Base-by-base conservation (phyloP, 2,329 filamentous ascomycete genomes). In the Sporothrix globosa region DNA sequence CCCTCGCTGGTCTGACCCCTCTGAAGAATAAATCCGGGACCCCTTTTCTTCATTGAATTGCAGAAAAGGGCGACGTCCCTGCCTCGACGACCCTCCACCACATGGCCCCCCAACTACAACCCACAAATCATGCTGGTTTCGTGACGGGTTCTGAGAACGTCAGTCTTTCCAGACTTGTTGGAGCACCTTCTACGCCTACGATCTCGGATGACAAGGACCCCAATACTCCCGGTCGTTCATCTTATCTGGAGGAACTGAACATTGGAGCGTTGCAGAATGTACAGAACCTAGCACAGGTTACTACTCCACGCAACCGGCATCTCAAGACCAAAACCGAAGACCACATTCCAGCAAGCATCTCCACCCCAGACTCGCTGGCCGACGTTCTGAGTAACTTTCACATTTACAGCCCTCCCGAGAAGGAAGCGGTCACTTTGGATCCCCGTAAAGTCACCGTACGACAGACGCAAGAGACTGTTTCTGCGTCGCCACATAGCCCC, bases 351-450 rank as follows among this genome's bases (percentile, higher is more conserved):
- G 21, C 19, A 34, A 11, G 41, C 17, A 24, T 24, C n/a, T n/a
- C 56, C 11, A 70, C 73, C 3, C 68, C 72, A 66, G 78, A 81
- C 17, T 76, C 76, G 17, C 73, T 82, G 46, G 75, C 78, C 56
- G 70, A 74, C n/a, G 74, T 78, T 30, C 74, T 81, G 13, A 74
- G 76, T 70, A 77, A 77, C 69, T 76, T 81, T 65, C 78, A 79
- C 70, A 73, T 78, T 44, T 44, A 74, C 70, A 75, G 68, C 69
- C 74, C 68, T 39, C 70, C 73, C 13, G 46, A 53, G 7, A 67
- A 63, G 5, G 30, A 67, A 41, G 58, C 41, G 30, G 13, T 19
- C 30, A 11, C 56, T 24, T 39, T 68, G 70, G 68, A 67, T 19
- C 30, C 52, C 46, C 14, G 39, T 3, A 41, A 34, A 34, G 41